Evolutionary conservation across 306 rosid species (phyloP).

Genomic region (Quillaja saponaria): DNA sequence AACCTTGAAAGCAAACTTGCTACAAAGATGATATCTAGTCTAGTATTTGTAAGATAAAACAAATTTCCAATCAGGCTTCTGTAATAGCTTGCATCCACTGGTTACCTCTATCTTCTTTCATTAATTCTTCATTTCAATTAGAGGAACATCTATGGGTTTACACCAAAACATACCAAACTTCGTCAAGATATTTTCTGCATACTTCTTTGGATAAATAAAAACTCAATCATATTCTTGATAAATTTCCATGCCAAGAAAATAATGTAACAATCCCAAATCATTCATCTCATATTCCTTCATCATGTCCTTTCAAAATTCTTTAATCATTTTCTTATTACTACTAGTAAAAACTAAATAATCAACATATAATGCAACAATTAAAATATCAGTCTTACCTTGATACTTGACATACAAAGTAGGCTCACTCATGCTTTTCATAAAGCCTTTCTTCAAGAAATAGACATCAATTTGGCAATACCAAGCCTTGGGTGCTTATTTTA

Average conservation of each 20-base stretch:
- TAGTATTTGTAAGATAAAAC: background rate
- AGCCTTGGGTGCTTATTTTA: background rate
- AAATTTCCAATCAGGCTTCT: background rate
- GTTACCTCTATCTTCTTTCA: background rate
- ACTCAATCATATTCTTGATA: background rate
- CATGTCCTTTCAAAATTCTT: background rate
- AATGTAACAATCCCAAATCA: background rate
- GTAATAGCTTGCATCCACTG: background rate
- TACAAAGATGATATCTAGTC: background rate
- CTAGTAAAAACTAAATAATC: background rate
- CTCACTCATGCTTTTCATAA: background rate
- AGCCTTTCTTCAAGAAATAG: background rate
- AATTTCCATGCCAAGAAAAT: background rate
- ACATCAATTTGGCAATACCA: slow-evolving; percentile 2
- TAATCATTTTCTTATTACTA: background rate
- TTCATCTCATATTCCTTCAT: background rate
- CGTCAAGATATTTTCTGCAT: background rate
- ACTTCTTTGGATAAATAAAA: background rate
- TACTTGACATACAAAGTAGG: background rate
- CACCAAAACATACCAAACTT: background rate
- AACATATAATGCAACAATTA: background rate
- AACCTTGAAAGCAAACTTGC: background rate
- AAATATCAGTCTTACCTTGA: background rate
- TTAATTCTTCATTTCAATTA: background rate
- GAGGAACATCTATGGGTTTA: background rate